Base-by-base conservation (phyloP, 225 moss, liverwort and hornwort species). In the Climacium dendroides region DNA sequence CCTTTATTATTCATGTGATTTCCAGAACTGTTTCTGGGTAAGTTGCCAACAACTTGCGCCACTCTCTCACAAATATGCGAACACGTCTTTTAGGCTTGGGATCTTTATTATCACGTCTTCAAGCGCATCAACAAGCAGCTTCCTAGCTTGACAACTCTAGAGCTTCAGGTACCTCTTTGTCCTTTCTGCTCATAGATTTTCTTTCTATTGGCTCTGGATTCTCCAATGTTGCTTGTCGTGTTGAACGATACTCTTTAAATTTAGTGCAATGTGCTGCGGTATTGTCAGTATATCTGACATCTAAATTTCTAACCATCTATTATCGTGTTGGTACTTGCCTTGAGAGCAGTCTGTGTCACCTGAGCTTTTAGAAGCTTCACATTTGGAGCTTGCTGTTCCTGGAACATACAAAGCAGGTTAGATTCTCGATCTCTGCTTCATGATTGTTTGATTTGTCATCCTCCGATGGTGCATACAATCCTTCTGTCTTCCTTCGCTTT, bases 81-180 rank as follows among this genome's bases (percentile, higher is more conserved):
- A 70, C 18, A 32, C 75, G 15, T 72, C 80, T 67, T 89, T 14
- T 87, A 97, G 97, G 99, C 99, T 37, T 99, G 99, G 97, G 99
- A 99, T 90, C 94, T 99, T 52, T 99, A 99, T 77, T 99, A 99
- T 89, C 99, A 97, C 87, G 99, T 99, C 84, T 99, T 99, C 88
- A 99, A 96, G 94, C 97, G 99, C 74, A 99, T 99, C 84, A 99
- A 99, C 89, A 99, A 97, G 94, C 99, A 99, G 87, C 99, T 97
- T 79, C 96, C 99, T 71, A 96, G 99, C 70, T 89, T 99, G 72
- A 99, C 97, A 58, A 99, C 99, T 59, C 89, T 99, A 79, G 97
- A 99, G 91, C 92, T 99, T 78, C 95, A 96, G 96, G 97, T 96
- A 88, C 83, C 41, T 60, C 55, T 80, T 77, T 48, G 34, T 59